Base-by-base conservation (phyloP, 495 filamentous ascomycete genomes). In the Penicillium diatomitis region DNA sequence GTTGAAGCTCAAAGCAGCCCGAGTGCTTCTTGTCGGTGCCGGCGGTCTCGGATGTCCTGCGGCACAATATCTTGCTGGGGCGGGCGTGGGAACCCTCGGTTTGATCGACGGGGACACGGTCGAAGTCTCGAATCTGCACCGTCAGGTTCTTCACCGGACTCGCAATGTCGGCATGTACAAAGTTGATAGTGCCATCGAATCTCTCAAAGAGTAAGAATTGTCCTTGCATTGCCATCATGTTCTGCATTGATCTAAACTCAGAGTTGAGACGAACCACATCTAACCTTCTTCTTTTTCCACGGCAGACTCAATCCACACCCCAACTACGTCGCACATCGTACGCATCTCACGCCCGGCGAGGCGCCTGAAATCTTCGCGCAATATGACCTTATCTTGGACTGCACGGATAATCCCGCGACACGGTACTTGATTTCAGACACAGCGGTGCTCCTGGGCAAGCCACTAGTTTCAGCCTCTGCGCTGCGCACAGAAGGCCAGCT, bases 341-440 rank as follows among this genome's bases (percentile, higher is more conserved):
- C 68, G 32, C 82, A 84, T 49, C 71, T 96, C 28, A 74, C 71
- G 0, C 75, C 86, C 0, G 61, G 78, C 49, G 84, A 79, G 41
- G 86, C 88, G 0, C 68, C 81, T 6, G 57, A 73, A 10, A 80
- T 83, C 36, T 82, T 91, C 46, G 46, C 65, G 0, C 50, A 66
- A 3, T 96, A 94, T 62, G 88, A 96, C 57, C 53, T 96, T 4
- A 79, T 97, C 29, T 78, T 98, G 31, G 92, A 98, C 65, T 98
- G 92, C 58, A 95, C 90, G 4, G 92, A 98, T 65, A 88, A 88
- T 48, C 92, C 91, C 0, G 83, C 85, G 4, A 85, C 90, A 0
- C 87, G 92, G 36, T 97, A 98, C 62, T 74, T 97, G 4, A 87
- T 97, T 55, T 96, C 90, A 0, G 92, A 98, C 56, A 77, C 87